Conservation (phyloP, 1,139 yeast species). For the Yamadazyma buinensis region DNA sequence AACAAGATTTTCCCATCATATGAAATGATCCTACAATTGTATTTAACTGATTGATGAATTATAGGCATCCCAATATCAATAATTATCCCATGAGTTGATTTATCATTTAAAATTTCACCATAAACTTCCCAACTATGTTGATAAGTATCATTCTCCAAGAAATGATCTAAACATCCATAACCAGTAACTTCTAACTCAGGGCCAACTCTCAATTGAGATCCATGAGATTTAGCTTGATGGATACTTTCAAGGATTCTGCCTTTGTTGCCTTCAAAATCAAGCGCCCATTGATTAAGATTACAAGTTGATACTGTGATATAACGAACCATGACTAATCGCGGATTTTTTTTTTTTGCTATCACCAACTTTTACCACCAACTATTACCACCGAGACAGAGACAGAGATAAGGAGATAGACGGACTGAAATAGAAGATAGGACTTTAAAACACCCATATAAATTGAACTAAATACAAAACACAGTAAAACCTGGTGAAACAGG, state of each 20-base stretch:
- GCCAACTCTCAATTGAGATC: conserved; percentile 87
- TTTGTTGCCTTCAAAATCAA: conserved; percentile 95
- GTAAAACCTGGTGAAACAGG: background rate
- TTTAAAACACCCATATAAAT: too few relatives aligned
- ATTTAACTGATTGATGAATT: conserved; percentile 79
- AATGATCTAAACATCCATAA: conserved; percentile 94
- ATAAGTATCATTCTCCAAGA: conserved; percentile 82
- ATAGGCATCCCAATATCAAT: conserved; percentile 95
- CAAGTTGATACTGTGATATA: conserved; percentile 60
- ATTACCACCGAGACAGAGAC: too few relatives aligned
- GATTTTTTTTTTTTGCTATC: background rate
- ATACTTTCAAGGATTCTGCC: conserved; percentile 86
- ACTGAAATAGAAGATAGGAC: too few relatives aligned
- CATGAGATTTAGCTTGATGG: conserved; percentile 63
- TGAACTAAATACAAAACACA: background rate
- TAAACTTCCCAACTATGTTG: conserved; percentile 95
- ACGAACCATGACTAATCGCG: conserved; percentile 53
- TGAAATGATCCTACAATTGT: conserved; percentile 85
- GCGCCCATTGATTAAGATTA: conserved; percentile 95
- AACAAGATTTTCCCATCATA: conserved; percentile 73
- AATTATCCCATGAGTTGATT: conserved; percentile 68
- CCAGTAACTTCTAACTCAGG: conserved; percentile 96
- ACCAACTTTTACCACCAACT: background rate
- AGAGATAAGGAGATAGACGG: too few relatives aligned
- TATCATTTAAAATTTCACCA: conserved; percentile 63